Conservation (phyloP, 768 basidiomycete genomes). For the Pleurotus ostreatus region DNA sequence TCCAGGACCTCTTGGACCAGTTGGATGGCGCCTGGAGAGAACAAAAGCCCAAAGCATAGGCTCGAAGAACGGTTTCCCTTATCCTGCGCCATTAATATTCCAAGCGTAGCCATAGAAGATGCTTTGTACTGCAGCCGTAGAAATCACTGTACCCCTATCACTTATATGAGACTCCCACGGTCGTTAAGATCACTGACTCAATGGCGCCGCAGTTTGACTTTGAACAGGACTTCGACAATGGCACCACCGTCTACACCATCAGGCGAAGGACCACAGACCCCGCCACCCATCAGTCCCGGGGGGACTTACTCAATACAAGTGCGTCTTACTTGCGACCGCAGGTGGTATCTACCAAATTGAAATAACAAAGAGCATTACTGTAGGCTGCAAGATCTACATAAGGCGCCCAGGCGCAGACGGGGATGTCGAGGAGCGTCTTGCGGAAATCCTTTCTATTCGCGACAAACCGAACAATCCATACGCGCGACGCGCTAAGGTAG, state of each 20-base stretch:
- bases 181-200: neutral
- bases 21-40: conserved; percentile 68
- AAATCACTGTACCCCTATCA: neutral
- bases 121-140: too few species aligned
- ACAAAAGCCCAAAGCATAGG: conserved; percentile 2
- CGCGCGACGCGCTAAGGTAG: conserved; percentile 26
- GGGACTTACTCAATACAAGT: conserved; percentile 78
- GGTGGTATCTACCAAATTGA: conserved; percentile 26
- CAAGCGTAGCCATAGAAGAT: too few species aligned
- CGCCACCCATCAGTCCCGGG: conserved; percentile 66
- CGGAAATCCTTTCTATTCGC: conserved; percentile 93
- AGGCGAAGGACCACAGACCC: conserved; percentile 35
- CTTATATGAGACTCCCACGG: neutral
- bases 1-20: conserved; percentile 78
- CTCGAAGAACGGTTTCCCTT: neutral
- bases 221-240: conserved; percentile 4
- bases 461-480: conserved; percentile 73
- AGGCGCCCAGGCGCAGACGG: conserved; percentile 74
- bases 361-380: conserved; percentile 65
- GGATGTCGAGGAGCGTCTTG: conserved; percentile 82
- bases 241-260: conserved; percentile 35
- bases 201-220: neutral
- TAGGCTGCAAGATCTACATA: conserved; percentile 96
- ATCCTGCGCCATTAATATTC: neutral
- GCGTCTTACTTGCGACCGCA: conserved; percentile 23